A percentile compares a stretch with the other conserved stretches of the same genome.
phyloP scores from a whole-genome alignment of 768 basidiomycete species.

The Megacollybia marginata region DNA sequence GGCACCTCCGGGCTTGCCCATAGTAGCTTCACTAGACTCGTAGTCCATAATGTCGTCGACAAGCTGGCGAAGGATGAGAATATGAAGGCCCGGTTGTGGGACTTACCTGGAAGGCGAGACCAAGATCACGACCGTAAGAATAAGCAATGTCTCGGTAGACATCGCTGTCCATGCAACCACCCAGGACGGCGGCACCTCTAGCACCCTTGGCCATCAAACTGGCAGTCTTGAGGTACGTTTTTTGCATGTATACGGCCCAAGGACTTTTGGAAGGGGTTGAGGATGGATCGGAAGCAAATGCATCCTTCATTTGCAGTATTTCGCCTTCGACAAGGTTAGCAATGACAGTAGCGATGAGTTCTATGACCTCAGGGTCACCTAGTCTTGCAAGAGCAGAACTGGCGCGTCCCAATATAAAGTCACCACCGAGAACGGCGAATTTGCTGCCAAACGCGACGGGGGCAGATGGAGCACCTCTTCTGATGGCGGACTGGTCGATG shows the following conservation, averaged over 20 bases:
- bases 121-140: slow-evolving; percentile 88
- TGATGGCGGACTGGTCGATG: slow-evolving; percentile 74
- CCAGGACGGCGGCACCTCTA: slow-evolving; percentile 80
- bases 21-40: slow-evolving; percentile 61
- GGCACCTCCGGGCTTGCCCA: slow-evolving; percentile 90
- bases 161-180: slow-evolving; percentile 79
- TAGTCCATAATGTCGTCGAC: slow-evolving; percentile 96
- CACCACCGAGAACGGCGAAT: slow-evolving; percentile 79
- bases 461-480: slow-evolving; percentile 71
- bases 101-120: slow-evolving; percentile 90
- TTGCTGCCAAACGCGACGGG: slow-evolving; percentile 85
- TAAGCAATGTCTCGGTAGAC: slow-evolving; percentile 93
- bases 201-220: slow-evolving; percentile 90
- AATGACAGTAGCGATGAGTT: slow-evolving; percentile 80
- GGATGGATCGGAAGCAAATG: slow-evolving; percentile 31
- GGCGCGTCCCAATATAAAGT: slow-evolving; percentile 85
- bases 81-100: not conserved
- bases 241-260: slow-evolving; percentile 83
- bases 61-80: slow-evolving; percentile 43
- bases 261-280: slow-evolving; percentile 26
- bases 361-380: slow-evolving; percentile 79
- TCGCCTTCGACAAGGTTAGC: slow-evolving; percentile 92
- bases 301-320: slow-evolving; percentile 72
- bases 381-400: slow-evolving; percentile 75
- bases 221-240: slow-evolving; percentile 92